phyloP scores from a whole-genome alignment of 768 basidiomycete genomes.

The Mycena kentingensis region DNA sequence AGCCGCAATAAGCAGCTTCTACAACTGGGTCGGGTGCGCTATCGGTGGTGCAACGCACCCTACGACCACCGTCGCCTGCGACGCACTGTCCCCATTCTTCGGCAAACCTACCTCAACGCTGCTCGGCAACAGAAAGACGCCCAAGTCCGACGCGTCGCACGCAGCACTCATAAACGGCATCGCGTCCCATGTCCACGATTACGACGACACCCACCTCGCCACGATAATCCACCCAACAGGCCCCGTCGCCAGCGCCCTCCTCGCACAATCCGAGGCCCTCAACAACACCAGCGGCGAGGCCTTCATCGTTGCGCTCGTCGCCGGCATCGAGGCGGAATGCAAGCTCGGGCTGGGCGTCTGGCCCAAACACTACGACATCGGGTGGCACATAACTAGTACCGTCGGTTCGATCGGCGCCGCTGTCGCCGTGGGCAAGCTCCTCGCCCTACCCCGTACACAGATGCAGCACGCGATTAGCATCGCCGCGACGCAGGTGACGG shows the following conservation, averaged over 20 bases:
- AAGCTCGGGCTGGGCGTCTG: slow-evolving; percentile 27
- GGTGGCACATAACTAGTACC: slow-evolving; percentile 30
- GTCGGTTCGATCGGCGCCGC: slow-evolving; percentile 29
- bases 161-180: slow-evolving; percentile 29
- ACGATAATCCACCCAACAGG: slow-evolving; percentile 29
- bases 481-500: slow-evolving; percentile 28
- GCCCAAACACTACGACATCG: slow-evolving; percentile 28
- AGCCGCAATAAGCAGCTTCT: slow-evolving; percentile 25
- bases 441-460: slow-evolving; percentile 18
- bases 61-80: slow-evolving; percentile 21
- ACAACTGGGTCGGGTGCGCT: slow-evolving; percentile 30
- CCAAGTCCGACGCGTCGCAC: slow-evolving; percentile 21
- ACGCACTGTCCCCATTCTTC: slow-evolving; percentile 22
- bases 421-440: slow-evolving; percentile 27
- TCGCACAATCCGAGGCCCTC: slow-evolving; percentile 25
- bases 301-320: slow-evolving; percentile 24
- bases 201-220: slow-evolving; percentile 28
- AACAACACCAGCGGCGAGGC: slow-evolving; percentile 21
- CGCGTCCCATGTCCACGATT: slow-evolving; percentile 28
- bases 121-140: slow-evolving; percentile 19
- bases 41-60: slow-evolving; percentile 25
- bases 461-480: slow-evolving; percentile 29
- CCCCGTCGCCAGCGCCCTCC: slow-evolving; percentile 24
- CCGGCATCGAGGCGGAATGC: slow-evolving; percentile 27
- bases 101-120: slow-evolving; percentile 24